These are phyloP conservation scores for Aphanocladium album DNA, from an alignment of 2,329 filamentous ascomycete genomes.

Conservation along the genomic window DNA sequence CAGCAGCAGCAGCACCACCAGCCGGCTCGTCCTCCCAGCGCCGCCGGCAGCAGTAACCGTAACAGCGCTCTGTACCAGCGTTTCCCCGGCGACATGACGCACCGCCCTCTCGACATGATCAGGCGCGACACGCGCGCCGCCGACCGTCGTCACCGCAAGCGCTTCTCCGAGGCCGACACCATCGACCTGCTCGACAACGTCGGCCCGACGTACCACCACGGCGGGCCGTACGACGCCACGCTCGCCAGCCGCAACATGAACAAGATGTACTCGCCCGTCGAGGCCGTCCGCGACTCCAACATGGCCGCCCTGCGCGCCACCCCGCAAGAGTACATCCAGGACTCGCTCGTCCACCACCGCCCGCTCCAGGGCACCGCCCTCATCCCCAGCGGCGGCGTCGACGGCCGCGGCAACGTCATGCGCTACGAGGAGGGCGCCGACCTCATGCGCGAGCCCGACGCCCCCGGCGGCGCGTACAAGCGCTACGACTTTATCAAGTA, in stretches of 20 bases:
- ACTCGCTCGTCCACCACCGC: conserved; percentile 66
- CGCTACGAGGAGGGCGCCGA: conserved; percentile 82
- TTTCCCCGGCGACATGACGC: conserved; percentile 59
- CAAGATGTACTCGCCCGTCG: conserved; percentile 62
- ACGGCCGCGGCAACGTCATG: conserved; percentile 65
- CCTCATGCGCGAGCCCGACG: conserved; percentile 69
- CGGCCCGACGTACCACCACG: conserved; percentile 73
- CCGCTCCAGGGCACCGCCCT: conserved; percentile 76
- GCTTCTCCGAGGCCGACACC: conserved; percentile 63
- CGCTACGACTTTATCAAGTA: conserved; percentile 68
- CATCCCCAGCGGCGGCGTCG: conserved; percentile 67
- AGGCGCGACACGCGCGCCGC: conserved; percentile 58
- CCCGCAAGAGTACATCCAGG: conserved; percentile 68
- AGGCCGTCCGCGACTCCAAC: conserved; percentile 69
- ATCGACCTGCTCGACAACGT: conserved; percentile 77
- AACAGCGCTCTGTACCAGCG: conserved; percentile 49
- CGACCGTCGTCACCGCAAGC: conserved; percentile 61
- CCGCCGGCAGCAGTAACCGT: neutral
- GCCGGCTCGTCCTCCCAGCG: neutral
- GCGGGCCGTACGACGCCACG: conserved; percentile 84
- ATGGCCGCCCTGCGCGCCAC: conserved; percentile 75
- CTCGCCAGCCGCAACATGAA: conserved; percentile 67
- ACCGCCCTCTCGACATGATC: conserved; percentile 63
- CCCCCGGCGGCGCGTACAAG: conserved; percentile 68
- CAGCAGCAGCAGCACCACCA: neutral